These are phyloP conservation scores for Pulveroboletus sp. DNA, from an alignment of 768 basidiomycete species.

Conservation along the genomic window DNA sequence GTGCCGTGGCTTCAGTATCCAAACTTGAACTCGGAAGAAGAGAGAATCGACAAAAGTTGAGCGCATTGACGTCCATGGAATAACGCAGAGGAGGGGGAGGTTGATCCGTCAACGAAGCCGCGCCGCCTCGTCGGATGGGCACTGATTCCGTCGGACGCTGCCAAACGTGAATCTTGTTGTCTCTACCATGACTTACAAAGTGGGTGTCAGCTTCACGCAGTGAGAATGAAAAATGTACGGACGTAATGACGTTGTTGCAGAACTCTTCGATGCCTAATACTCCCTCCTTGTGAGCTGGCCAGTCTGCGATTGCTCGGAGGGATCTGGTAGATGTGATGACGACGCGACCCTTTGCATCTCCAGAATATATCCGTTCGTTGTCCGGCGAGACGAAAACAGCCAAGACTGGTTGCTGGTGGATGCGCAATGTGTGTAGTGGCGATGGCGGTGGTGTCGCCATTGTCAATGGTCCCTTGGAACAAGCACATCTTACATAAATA, in stretches of 20 bases:
- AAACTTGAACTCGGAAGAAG: constrained; percentile 39
- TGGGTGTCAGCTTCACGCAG: not conserved
- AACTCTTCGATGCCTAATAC: constrained; percentile 81
- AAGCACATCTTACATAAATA: too few species aligned
- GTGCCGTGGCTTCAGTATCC: constrained; percentile 31
- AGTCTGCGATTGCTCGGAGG: constrained; percentile 68
- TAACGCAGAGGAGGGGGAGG: constrained; percentile 53
- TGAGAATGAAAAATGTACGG: constrained; percentile 30
- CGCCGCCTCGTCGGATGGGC: constrained; percentile 48
- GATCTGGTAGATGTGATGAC: constrained; percentile 73
- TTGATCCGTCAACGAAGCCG: constrained; percentile 51
- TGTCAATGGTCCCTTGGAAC: too few species aligned
- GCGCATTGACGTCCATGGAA: constrained; percentile 86
- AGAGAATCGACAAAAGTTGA: constrained; percentile 92
- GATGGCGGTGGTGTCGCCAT: constrained; percentile 31
- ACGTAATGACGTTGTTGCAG: constrained; percentile 72
- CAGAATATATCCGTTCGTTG: constrained; percentile 84
- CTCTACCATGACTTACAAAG: constrained; percentile 61
- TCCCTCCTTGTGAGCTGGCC: constrained; percentile 78
- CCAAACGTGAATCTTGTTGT: constrained; percentile 86
- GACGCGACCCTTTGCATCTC: constrained; percentile 77
- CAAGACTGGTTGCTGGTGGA: constrained; percentile 63
- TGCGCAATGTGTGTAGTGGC: constrained; percentile 74
- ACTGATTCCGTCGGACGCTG: constrained; percentile 46
- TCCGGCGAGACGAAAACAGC: constrained; percentile 62